phyloP scores from a whole-genome alignment of 192 early-diverging fungal genomes.

The Phycomyces blakesleeanus region DNA sequence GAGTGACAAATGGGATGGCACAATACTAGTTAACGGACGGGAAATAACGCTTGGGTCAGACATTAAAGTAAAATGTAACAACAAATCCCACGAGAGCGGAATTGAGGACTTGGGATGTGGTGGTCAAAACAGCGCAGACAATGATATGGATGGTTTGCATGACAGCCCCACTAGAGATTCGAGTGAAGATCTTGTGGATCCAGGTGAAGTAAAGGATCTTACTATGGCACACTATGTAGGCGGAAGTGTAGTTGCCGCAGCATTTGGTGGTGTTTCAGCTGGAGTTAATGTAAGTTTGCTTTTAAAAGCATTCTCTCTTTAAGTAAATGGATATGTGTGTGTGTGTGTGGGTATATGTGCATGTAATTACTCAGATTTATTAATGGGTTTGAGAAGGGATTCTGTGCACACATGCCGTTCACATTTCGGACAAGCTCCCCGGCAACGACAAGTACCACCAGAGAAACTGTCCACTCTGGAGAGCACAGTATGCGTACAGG shows the following conservation, averaged over 20 bases:
- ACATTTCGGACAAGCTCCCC: conserved; percentile 2
- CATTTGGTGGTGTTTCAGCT: conserved; percentile 10
- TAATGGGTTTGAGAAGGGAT: conserved; percentile 2
- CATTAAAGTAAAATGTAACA: neutral
- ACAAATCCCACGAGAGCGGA: neutral
- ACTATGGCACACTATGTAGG: conserved; percentile 6
- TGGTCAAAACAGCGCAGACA: neutral
- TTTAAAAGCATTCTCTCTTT: neutral
- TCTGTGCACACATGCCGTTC: conserved; percentile 7
- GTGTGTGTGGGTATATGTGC: too few relatives aligned
- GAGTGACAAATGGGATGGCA: conserved; percentile 23
- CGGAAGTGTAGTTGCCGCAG: conserved; percentile 12
- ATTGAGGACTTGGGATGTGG: neutral
- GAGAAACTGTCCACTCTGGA: too few relatives aligned
- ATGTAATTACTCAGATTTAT: neutral
- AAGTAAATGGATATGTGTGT: too few relatives aligned
- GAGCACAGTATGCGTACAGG: neutral
- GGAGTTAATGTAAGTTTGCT: conserved; percentile 13
- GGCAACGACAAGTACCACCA: neutral
- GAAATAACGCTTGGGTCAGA: conserved; percentile 16
- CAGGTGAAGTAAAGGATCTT: neutral
- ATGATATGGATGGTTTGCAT: neutral
- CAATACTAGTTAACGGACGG: conserved; percentile 25
- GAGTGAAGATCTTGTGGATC: neutral
- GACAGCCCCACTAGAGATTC: neutral